Conservation (phyloP, 306 rosid species). For the Sindora glabra region DNA sequence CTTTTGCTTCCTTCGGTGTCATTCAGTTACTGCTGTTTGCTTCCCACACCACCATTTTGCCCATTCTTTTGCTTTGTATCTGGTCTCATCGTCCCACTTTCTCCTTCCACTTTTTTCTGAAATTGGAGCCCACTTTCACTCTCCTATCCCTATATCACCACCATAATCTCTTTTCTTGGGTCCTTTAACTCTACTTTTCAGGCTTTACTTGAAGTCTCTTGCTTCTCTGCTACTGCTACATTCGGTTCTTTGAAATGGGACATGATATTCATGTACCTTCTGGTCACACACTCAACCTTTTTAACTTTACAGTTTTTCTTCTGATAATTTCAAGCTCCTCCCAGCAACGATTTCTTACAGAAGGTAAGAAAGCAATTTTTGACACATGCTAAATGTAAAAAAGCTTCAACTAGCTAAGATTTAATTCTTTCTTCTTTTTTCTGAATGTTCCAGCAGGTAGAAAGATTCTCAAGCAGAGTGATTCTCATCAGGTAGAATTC, state of each 20-base stretch:
- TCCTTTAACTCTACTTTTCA: not conserved
- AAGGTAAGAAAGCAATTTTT: constrained; percentile 41
- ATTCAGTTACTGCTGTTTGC: constrained; percentile 16
- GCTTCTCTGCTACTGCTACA: not conserved
- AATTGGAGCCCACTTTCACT: constrained; percentile 1
- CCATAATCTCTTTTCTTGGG: constrained; percentile 12
- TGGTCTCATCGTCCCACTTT: constrained; percentile 6
- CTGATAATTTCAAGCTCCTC: constrained; percentile 50
- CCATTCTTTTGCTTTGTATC: constrained; percentile 1
- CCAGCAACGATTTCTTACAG: constrained; percentile 44
- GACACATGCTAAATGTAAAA: not conserved
- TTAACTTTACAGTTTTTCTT: constrained; percentile 35
- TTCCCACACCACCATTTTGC: constrained; percentile 5
- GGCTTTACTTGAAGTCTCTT: not conserved
- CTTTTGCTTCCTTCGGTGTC: constrained; percentile 5
- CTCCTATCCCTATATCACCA: no score
- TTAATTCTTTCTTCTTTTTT: not conserved
- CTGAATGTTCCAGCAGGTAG: constrained; percentile 47
- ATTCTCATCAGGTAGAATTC: constrained; percentile 32
- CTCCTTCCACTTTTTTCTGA: not conserved
- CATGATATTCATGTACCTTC: constrained; percentile 12
- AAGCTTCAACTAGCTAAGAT: not conserved
- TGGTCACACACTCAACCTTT: constrained; percentile 19
- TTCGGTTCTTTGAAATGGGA: constrained; percentile 29
- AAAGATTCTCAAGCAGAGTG: constrained; percentile 24